These are phyloP conservation scores for Globisporangium spiculum DNA, from an alignment of 352 stramenopile genomes.

Conservation along the genomic window DNA sequence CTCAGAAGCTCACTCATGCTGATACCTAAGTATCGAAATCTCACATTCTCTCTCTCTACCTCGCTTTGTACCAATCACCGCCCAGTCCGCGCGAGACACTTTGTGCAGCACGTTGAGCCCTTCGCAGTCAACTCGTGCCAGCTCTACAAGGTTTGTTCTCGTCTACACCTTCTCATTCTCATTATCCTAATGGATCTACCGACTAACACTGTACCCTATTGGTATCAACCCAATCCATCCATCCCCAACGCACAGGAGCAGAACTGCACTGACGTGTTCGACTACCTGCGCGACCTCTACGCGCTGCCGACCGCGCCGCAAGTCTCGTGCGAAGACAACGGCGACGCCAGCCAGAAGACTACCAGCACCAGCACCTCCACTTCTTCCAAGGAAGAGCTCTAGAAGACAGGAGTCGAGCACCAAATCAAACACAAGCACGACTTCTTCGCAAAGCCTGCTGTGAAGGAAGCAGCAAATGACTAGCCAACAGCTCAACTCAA, in stretches of 20 bases:
- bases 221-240: neutral
- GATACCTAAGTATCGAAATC: neutral
- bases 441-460: neutral
- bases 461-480: too few relatives aligned
- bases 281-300: constrained; percentile 61
- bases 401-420: neutral
- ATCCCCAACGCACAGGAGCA: constrained; percentile 28
- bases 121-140: constrained; percentile 56
- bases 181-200: neutral
- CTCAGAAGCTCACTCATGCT: neutral
- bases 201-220: neutral
- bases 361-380: constrained; percentile 3
- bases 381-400: constrained; percentile 23
- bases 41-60: neutral
- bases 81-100: constrained; percentile 47
- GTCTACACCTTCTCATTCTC: neutral
- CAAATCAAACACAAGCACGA: neutral
- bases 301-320: constrained; percentile 29
- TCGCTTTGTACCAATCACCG: neutral
- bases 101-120: constrained; percentile 64
- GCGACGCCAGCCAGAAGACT: constrained; percentile 14
- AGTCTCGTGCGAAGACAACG: constrained; percentile 27
- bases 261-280: constrained; percentile 61
- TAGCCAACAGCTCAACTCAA: neutral
- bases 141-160: constrained; percentile 40